phyloP scores from a whole-genome alignment of 1,139 yeast genomes.

The Yamadazyma diddensiae region DNA sequence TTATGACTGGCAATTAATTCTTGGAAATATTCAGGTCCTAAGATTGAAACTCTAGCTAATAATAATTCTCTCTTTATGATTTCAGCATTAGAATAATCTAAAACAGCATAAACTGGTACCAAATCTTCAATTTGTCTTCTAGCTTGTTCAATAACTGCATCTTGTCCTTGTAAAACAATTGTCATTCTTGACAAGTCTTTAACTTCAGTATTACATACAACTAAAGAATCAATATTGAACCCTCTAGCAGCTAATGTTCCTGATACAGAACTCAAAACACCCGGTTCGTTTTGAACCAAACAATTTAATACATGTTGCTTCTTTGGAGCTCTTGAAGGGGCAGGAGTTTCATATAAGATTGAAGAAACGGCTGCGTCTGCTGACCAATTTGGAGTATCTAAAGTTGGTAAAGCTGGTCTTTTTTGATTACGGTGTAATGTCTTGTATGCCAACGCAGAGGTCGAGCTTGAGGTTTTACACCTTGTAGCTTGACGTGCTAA shows the following conservation, averaged over 20 bases:
- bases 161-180: constrained; percentile 89
- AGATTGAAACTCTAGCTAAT: constrained; percentile 83
- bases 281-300: constrained; percentile 97
- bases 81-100: constrained; percentile 88
- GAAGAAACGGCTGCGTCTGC: constrained; percentile 96
- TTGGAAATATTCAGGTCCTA: constrained; percentile 97
- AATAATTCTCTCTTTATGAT: constrained; percentile 88
- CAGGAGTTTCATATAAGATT: constrained; percentile 90
- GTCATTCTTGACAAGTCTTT: constrained; percentile 96
- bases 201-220: constrained; percentile 95
- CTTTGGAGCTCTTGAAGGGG: constrained; percentile 62
- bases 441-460: constrained; percentile 95
- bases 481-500: constrained; percentile 6
- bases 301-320: constrained; percentile 92
- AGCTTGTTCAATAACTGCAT: constrained; percentile 97
- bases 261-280: constrained; percentile 89
- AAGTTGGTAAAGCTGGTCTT: constrained; percentile 91
- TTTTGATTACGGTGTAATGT: constrained; percentile 81
- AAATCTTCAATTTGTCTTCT: constrained; percentile 96
- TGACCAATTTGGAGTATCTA: constrained; percentile 93
- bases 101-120: constrained; percentile 97
- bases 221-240: constrained; percentile 94
- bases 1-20: constrained; percentile 89
- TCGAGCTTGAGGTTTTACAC: constrained; percentile 49
- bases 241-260: constrained; percentile 98